These are phyloP conservation scores for Passiflora organensis DNA, from an alignment of 345 rosid genomes.

Conservation along the genomic window DNA sequence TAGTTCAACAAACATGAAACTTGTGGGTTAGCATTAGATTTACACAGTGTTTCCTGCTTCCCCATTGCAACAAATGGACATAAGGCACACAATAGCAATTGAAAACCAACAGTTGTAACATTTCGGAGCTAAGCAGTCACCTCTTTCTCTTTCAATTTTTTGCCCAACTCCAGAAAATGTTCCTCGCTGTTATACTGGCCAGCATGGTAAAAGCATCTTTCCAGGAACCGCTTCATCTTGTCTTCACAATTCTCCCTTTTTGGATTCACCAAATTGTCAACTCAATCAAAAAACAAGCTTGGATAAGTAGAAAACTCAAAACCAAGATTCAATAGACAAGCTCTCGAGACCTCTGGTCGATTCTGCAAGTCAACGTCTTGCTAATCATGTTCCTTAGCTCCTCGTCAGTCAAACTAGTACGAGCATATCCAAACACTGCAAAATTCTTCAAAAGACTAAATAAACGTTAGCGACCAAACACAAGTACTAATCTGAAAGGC, in stretches of 20 bases:
- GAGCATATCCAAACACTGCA: constrained; percentile 72
- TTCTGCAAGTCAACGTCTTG: constrained; percentile 73
- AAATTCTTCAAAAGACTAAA: constrained; percentile 42
- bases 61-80: no score
- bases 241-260: constrained; percentile 82
- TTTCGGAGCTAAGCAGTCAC: constrained; percentile 19
- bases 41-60: no score
- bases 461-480: no score
- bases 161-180: constrained; percentile 58
- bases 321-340: neutral
- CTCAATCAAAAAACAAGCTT: neutral
- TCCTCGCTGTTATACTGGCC: constrained; percentile 80
- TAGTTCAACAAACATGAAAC: neutral
- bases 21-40: no score
- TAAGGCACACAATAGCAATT: no score
- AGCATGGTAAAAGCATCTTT: constrained; percentile 76
- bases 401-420: constrained; percentile 64
- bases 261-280: constrained; percentile 1
- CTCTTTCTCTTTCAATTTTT: constrained; percentile 76
- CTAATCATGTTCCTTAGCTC: constrained; percentile 75
- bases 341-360: constrained; percentile 56
- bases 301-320: neutral
- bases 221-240: constrained; percentile 75
- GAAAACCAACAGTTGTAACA: no score
- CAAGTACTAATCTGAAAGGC: no score